Evolutionary conservation across 2,329 filamentous ascomycete species (phyloP), one percentile per base, ranked within the genome.

Genomic region (Botrytis byssoidea): DNA sequence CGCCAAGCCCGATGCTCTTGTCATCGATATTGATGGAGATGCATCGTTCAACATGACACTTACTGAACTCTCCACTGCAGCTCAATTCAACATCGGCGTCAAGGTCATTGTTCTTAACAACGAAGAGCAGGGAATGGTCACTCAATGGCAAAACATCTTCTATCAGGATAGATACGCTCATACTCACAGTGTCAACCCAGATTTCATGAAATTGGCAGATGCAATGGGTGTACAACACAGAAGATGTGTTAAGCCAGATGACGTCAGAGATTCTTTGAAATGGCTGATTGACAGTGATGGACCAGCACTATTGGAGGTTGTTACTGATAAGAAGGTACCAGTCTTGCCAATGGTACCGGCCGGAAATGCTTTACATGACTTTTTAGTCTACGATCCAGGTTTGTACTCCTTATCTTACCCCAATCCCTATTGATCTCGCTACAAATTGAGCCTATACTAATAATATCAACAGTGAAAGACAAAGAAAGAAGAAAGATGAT

Each of bases 41-140:
- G 96, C 95, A n/a, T 98, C 95, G 5, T 98, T 99, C 86, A 93
- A 94, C 87, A 98, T 99, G 96, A 98, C 96, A 9, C 87, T 98
- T 74, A 98, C 95, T 1, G 96, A 99, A 85, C 90, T 99, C 71
- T 93, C 92, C 64, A 98, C 95, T 2, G 95, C 95, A 60, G 90
- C 93, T 14, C 95, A 99, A 84, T 98, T 98, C 87, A 93, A 96
- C 85, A 98, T 98, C 82, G 95, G 93, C 77, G 91, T 97, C 83
- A 98, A 98, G 88, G 88, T 98, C 75, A 94, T 98, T 79, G 87
- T 98, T 40, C 84, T 99, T 73, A 98, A 98, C 87, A 99, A 97
- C 83, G 94, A 97, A 83, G 94, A 98, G 84, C 95, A 98, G 85
- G 95, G 95, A 71, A 98, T 98, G 95, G 95, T 98, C 61, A 98